Evolutionary conservation across 2,329 filamentous ascomycete genomes (phyloP), one percentile per base, ranked within the genome.

Genomic region (Nigrospora oryzae): DNA sequence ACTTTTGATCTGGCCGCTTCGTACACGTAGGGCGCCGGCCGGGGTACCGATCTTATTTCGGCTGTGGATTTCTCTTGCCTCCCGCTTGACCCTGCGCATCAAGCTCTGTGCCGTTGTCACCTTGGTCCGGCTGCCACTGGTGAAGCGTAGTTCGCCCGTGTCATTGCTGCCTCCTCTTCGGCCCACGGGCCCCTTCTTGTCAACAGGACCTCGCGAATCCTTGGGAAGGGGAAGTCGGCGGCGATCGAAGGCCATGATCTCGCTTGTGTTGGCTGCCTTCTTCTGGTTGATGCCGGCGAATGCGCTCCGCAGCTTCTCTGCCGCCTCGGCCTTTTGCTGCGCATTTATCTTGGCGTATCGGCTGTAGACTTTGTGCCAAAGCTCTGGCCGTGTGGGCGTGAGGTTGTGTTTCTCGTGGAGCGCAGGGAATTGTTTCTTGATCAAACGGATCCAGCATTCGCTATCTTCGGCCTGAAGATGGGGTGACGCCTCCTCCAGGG

Each of bases 291-390:
- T 70, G 13, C 72, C 76, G 13, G 73, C 71, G 38, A 84, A 66
- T 36, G 76, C 74, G 39, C 69, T 70, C 54, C 70, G 75, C 45
- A 89, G 68, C 43, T 69, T 70, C 47, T 71, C 73, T 46, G 79
- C 74, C 51, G 83, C 81, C 17, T 70, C 68, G 5, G 71, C 69
- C 8, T 84, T 71, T 43, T 77, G 71, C 42, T 72, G 66, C 32
- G 77, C 68, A 34, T 81, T 75, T 49, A 83, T 70, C 36, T 69
- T 70, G 51, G 78, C 74, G 57, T 90, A 83, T 50, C 81, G 79
- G 51, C 74, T 69, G 66, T 94, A 96, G 13, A 94, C 73, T 45
- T 84, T 80, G 59, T 83, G 80, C 89, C 89, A 96, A 48, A 80
- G 81, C 33, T 70, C 70, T 0, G 83, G 79, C 50, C 87, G 75